Percentiles rank a stretch among this genome's conserved stretches.
These are phyloP conservation scores for Ilyonectria mors-panacis DNA, from an alignment of 2,329 filamentous ascomycete species.

Conservation along the genomic window DNA sequence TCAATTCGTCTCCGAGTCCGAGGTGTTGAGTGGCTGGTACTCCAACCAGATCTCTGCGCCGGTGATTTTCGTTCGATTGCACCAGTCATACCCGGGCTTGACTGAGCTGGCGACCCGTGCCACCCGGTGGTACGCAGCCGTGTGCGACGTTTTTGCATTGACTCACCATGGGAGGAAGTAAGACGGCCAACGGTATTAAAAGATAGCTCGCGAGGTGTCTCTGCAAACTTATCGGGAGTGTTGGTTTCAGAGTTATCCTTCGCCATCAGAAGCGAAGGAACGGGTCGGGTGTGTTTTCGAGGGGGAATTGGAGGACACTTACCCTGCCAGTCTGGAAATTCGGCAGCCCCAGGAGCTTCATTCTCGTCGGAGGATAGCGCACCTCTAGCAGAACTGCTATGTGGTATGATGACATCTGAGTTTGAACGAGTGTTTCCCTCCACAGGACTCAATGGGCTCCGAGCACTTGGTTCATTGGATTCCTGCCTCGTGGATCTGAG, in stretches of 20 bases:
- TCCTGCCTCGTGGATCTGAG: not conserved
- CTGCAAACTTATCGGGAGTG: not conserved
- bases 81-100: conserved; percentile 45
- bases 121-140: conserved; percentile 38
- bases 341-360: conserved; percentile 21
- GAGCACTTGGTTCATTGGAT: not conserved
- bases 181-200: conserved; percentile 43
- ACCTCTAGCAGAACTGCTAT: conserved; percentile 1
- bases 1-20: conserved; percentile 28
- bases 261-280: conserved; percentile 46
- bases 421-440: conserved; percentile 29
- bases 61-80: conserved; percentile 36
- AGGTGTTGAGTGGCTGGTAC: conserved; percentile 23
- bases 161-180: conserved; percentile 36
- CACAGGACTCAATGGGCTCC: conserved; percentile 32
- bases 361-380: conserved; percentile 38
- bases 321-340: not conserved
- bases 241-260: conserved; percentile 9
- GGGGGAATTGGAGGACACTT: conserved; percentile 35
- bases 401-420: not conserved
- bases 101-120: conserved; percentile 45
- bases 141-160: conserved; percentile 40
- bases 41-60: conserved; percentile 7
- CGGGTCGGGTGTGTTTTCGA: conserved; percentile 40
- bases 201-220: conserved; percentile 44